Conservation (phyloP, 805 yeast genomes). For the Ogataea glucozyma region DNA sequence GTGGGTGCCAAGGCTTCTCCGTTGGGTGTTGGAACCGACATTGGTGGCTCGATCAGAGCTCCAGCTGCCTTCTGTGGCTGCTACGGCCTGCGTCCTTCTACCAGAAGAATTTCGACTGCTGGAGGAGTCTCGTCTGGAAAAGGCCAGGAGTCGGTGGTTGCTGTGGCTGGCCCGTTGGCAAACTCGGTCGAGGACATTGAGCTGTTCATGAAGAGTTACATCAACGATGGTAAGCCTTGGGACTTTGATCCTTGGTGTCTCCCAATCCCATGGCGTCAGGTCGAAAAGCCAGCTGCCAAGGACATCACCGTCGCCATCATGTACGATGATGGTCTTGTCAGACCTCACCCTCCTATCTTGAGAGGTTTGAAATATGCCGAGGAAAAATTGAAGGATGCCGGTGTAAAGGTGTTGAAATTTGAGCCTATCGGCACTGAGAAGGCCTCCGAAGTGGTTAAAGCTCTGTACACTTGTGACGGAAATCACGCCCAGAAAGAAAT, state of each 20-base stretch:
- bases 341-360: conserved; percentile 64
- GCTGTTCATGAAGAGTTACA: conserved; percentile 60
- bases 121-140: conserved; percentile 57
- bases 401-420: conserved; percentile 56
- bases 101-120: conserved; percentile 48
- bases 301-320: conserved; percentile 60
- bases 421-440: conserved; percentile 58
- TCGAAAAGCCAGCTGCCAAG: conserved; percentile 38
- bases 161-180: conserved; percentile 70
- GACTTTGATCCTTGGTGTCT: conserved; percentile 44
- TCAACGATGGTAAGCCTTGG: conserved; percentile 70
- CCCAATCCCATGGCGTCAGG: conserved; percentile 56
- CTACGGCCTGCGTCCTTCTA: conserved; percentile 64
- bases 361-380: conserved; percentile 57
- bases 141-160: conserved; percentile 66
- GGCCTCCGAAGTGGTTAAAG: conserved; percentile 58
- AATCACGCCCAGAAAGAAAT: conserved; percentile 54
- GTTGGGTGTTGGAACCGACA: conserved; percentile 68
- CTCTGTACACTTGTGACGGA: conserved; percentile 68
- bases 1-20: conserved; percentile 61
- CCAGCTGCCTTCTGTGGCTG: conserved; percentile 68
- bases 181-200: conserved; percentile 67
- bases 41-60: conserved; percentile 69
- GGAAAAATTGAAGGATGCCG: conserved; percentile 56
- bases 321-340: conserved; percentile 64